A percentile compares a stretch with the other conserved stretches of the same genome.
These are phyloP conservation scores for Globisporangium emineosum DNA, from an alignment of 352 stramenopile genomes.

Conservation along the genomic window DNA sequence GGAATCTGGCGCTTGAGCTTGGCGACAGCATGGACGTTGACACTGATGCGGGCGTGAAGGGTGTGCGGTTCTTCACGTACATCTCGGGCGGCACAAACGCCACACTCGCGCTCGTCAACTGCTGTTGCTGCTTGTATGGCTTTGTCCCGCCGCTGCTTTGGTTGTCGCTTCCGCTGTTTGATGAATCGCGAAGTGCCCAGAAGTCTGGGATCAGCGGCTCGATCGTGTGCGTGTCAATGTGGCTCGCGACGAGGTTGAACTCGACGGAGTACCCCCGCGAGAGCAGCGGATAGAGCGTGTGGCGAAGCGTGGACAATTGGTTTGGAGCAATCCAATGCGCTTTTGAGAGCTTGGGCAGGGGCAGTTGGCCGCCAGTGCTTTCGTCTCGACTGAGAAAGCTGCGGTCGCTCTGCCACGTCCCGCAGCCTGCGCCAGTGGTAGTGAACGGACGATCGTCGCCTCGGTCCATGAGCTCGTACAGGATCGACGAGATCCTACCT, in stretches of 20 bases:
- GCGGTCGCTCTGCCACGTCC: slow-evolving; percentile 53
- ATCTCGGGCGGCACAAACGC: slow-evolving; percentile 43
- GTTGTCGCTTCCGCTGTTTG: not conserved
- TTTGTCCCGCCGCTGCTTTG: not conserved
- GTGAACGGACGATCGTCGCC: slow-evolving; percentile 25
- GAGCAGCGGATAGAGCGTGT: slow-evolving; percentile 33
- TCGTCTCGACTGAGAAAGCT: slow-evolving; percentile 40
- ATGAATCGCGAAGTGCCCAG: slow-evolving; percentile 15
- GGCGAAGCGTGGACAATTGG: slow-evolving; percentile 24
- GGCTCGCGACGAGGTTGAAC: slow-evolving; percentile 44
- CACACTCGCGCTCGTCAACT: not conserved
- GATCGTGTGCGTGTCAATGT: slow-evolving; percentile 57
- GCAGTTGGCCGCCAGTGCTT: slow-evolving; percentile 14
- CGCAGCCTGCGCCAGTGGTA: not conserved
- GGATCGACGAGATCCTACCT: slow-evolving; percentile 45
- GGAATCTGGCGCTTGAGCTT: not conserved
- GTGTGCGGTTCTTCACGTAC: slow-evolving; percentile 38
- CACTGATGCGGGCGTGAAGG: slow-evolving; percentile 17
- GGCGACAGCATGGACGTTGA: not conserved
- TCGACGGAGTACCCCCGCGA: slow-evolving; percentile 50
- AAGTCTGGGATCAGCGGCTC: slow-evolving; percentile 46
- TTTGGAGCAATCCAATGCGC: slow-evolving; percentile 23
- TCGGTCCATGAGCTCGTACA: slow-evolving; percentile 58
- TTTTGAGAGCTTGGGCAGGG: slow-evolving; percentile 29
- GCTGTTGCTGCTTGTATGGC: not conserved